Evolutionary conservation across 352 stramenopile species (phyloP), one percentile per base, ranked within the genome.

Genomic region (Pythium plurisporium): DNA sequence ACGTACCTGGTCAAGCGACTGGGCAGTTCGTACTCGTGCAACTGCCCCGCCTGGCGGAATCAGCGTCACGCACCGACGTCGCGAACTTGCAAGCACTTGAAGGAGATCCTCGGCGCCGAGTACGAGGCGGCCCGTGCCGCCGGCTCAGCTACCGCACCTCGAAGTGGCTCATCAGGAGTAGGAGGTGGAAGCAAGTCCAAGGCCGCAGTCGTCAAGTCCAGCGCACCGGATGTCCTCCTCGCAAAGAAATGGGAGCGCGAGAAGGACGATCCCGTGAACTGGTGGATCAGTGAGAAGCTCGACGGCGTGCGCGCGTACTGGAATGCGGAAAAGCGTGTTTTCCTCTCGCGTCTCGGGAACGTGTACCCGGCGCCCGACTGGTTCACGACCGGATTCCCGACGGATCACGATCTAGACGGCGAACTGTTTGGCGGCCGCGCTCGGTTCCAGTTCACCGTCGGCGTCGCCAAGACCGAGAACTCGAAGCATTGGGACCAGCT

Each of bases 241-340:
- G 76, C 77, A 17, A 76, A 86, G 46, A 89, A 87, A 60, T 89
- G 75, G 72, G 78, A 91, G 17, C 72, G 71, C 3, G 59, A 79
- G 33, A 86, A 84, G 57, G 48, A 90, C 43, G 59, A 87, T 43
- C 73, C 76, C 0, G 62, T 74, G 2, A 56, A 58, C 25, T 91
- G 82, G 82, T 87, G 74, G 73, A 82, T 91, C 41, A 88, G 75
- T 42, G 82, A 91, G 52, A 91, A 91, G 55, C 55, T 91, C 23
- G 82, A 91, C 40, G 82, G 82, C 17, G 73, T 91, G 26, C 79
- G 82, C 15, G 79, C 77, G 15, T 86, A 67, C 54, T 87, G 80
- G 79, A 59, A 86, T 53, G 76, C 73, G 2, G 58, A 60, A 22
- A 74, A 79, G 42, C 73, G 64, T 22, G 61, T 70, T 19, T 88